These are phyloP conservation scores for Suillus occidentalis DNA, from an alignment of 768 basidiomycete species.

Conservation along the genomic window DNA sequence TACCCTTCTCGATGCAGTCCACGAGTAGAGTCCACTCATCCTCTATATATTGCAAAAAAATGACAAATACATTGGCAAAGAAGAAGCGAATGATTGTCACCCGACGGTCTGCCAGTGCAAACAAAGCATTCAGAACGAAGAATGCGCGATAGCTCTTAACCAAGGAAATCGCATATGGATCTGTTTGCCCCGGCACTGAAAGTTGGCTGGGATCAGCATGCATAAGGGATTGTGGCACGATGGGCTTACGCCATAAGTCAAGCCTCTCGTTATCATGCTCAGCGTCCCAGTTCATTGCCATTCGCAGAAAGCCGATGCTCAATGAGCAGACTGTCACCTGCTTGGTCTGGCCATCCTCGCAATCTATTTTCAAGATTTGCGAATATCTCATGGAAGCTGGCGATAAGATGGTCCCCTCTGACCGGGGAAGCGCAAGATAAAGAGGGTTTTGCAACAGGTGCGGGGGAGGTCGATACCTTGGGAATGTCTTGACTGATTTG, in stretches of 20 bases:
- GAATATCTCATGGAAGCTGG: neutral
- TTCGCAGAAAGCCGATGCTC: neutral
- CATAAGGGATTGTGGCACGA: neutral
- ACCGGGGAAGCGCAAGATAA: neutral
- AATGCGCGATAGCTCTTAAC: slow-evolving; percentile 13
- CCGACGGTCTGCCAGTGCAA: slow-evolving; percentile 6
- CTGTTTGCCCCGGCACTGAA: slow-evolving; percentile 18
- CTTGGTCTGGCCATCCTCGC: neutral
- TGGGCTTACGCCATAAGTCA: neutral
- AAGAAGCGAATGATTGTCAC: slow-evolving; percentile 4
- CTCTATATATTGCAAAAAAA: slow-evolving; percentile 9
- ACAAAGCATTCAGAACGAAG: slow-evolving; percentile 12
- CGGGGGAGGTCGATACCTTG: slow-evolving; percentile 17
- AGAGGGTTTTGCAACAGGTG: neutral
- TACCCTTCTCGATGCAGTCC: slow-evolving; percentile 9
- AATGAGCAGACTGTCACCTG: neutral
- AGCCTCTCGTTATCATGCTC: neutral
- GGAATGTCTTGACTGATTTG: slow-evolving; percentile 20
- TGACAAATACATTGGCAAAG: slow-evolving; percentile 5
- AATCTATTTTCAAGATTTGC: neutral
- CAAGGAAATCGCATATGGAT: slow-evolving; percentile 23
- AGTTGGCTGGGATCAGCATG: neutral
- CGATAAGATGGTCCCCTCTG: neutral
- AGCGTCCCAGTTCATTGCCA: neutral
- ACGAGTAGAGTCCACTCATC: slow-evolving; percentile 9